Percentiles rank a stretch among this genome's conserved stretches.
These are phyloP conservation scores for Fraxinus floribunda DNA, from an alignment of 305 asterid species.

Conservation along the genomic window DNA sequence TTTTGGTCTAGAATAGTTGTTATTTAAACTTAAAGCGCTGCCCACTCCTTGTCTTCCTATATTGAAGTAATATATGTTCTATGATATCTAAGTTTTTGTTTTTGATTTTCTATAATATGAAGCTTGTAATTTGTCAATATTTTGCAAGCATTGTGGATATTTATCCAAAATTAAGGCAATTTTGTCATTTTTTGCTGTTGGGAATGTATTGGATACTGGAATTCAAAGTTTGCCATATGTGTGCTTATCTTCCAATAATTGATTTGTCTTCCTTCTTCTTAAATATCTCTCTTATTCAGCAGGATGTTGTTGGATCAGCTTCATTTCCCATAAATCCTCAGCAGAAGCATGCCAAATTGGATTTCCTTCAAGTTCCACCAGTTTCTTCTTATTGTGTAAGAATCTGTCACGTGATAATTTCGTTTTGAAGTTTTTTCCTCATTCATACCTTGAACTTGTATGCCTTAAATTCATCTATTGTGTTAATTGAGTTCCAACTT, in stretches of 20 bases:
- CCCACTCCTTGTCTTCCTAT: not conserved
- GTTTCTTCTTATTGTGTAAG: conserved; percentile 80
- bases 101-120: not conserved
- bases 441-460: conserved; percentile 11
- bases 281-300: conserved; percentile 19
- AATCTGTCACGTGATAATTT: conserved; percentile 18
- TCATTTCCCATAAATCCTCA: conserved; percentile 51
- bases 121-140: not conserved
- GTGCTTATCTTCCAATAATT: conserved; percentile 11
- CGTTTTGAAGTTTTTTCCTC: not conserved
- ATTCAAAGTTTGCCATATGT: not conserved
- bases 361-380: conserved; percentile 75
- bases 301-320: conserved; percentile 60
- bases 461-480: not conserved
- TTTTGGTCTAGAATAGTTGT: not conserved
- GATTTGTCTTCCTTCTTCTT: not conserved
- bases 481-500: not conserved
- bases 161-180: not conserved
- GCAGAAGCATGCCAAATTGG: conserved; percentile 57
- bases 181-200: not conserved
- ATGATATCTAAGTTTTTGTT: not conserved
- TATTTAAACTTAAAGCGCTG: not conserved
- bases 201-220: not conserved
- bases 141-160: not conserved
- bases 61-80: not conserved